Evolutionary conservation across 2,329 filamentous ascomycete genomes (phyloP).

Genomic region (Clonostachys rosea): DNA sequence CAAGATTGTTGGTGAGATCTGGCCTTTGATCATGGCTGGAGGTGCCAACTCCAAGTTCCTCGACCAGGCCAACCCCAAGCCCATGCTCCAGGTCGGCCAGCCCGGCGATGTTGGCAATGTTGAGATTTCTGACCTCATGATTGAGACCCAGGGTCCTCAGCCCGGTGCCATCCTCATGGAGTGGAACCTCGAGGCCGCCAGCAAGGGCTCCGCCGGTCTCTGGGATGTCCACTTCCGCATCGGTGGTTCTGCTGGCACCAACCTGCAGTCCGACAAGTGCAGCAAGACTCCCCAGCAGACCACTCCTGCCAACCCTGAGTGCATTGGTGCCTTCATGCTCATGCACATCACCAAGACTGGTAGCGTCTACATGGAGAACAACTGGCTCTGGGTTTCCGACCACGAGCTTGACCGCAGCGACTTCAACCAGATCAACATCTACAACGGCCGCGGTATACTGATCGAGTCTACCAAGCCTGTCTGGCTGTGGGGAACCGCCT

Average conservation of each 20-base stretch:
- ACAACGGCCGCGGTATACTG: constrained; percentile 79
- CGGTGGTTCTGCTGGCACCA: constrained; percentile 79
- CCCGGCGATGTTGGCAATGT: constrained; percentile 72
- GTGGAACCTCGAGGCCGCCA: constrained; percentile 6
- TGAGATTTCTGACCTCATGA: constrained; percentile 84
- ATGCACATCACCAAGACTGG: constrained; percentile 58
- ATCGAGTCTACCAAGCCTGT: constrained; percentile 71
- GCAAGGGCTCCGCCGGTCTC: constrained; percentile 68
- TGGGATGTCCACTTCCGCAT: constrained; percentile 98
- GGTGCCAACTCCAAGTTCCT: constrained; percentile 62
- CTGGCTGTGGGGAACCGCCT: constrained; percentile 78
- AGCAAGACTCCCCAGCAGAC: constrained; percentile 65
- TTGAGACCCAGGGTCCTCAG: constrained; percentile 77
- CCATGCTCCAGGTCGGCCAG: constrained; percentile 82
- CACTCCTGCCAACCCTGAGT: constrained; percentile 59
- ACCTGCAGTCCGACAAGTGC: constrained; percentile 76
- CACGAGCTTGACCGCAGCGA: constrained; percentile 77
- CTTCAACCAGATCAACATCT: constrained; percentile 78
- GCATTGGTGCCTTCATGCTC: constrained; percentile 70
- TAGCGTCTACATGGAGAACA: constrained; percentile 81
- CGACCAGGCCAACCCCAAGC: constrained; percentile 69
- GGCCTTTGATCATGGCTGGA: constrained; percentile 82
- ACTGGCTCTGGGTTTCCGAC: constrained; percentile 86
- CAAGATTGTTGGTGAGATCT: constrained; percentile 87
- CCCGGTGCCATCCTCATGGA: constrained; percentile 82